A percentile compares a stretch with the other conserved stretches of the same genome.
phyloP scores from a whole-genome alignment of 345 rosid species.

The Leavenworthia alabamica region DNA sequence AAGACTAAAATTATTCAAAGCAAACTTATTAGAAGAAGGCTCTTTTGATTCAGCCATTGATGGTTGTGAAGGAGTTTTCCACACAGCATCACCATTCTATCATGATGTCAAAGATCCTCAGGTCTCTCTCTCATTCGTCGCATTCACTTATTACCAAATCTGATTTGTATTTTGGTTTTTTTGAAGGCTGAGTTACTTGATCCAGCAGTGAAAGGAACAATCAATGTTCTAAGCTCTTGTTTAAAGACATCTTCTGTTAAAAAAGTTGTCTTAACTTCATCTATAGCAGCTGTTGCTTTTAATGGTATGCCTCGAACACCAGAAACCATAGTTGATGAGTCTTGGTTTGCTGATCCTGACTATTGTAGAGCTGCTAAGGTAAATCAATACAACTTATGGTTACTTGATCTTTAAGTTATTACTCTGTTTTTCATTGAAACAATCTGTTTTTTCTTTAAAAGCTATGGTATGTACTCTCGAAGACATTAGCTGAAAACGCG shows the following conservation, averaged over 20 bases:
- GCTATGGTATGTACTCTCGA: constrained; percentile 87
- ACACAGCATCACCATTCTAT: constrained; percentile 84
- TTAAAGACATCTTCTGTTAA: constrained; percentile 56
- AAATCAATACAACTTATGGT: neutral
- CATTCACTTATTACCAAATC: neutral
- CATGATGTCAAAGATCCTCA: constrained; percentile 76
- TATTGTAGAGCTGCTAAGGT: constrained; percentile 48
- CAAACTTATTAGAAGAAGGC: constrained; percentile 77
- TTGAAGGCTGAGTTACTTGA: constrained; percentile 64
- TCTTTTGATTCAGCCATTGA: constrained; percentile 66
- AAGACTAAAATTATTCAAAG: constrained; percentile 58
- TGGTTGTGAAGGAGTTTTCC: constrained; percentile 80
- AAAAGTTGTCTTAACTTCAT: constrained; percentile 77
- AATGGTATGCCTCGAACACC: constrained; percentile 66
- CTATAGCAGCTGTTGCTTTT: constrained; percentile 67
- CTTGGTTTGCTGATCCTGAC: constrained; percentile 27
- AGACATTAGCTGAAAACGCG: constrained; percentile 84
- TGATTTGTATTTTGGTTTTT: neutral
- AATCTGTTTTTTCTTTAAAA: constrained; percentile 12
- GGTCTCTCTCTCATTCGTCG: constrained; percentile 32
- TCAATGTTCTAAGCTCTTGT: constrained; percentile 74
- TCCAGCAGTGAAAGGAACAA: constrained; percentile 86
- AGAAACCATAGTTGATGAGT: constrained; percentile 55
- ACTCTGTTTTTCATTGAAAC: neutral
- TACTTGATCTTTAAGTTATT: constrained; percentile 8